Base-by-base conservation (phyloP, 192 early-diverging fungal genomes). In the Backusella luteola region DNA sequence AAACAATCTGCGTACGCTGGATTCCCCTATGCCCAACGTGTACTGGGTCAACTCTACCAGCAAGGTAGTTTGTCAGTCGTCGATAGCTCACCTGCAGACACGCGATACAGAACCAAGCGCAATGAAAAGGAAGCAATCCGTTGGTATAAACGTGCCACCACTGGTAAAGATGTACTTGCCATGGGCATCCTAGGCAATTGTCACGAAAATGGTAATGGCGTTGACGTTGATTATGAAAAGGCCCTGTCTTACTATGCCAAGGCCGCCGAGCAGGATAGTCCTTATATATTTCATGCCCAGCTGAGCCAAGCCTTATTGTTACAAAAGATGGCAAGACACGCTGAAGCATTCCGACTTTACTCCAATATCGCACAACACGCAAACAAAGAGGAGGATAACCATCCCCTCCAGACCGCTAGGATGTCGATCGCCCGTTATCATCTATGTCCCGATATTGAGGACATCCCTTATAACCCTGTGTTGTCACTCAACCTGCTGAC, bases 131-230 rank as follows among this genome's bases (percentile, higher is more conserved):
- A 53, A 14, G 83, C 83, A 0, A 44, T 84, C 26, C 46, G 74
- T 5, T 86, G 78, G 80, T 86, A 76, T 69, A 76, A 67, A 23
- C 80, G 84, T 26, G 83, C 85, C 3, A 82, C 76, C 1, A 67
- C 78, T 5, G 66, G 73, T 14, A 84, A 84, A 35, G 79, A 83
- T 29, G 32, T 76, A 11, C 15, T 41, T 34, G 84, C 83, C 6
- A 42, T 77, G 29, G 73, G 75, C 41, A 66, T 76, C 6, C 68
- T 86, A 17, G 85, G 83, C 3, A 59, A 71, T 23, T 82, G 76
- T 38, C 83, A 85, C 70, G 77, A 83, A 52, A 34, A 77, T 34
- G 85, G 85, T 21, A 41, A 67, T 36, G 83, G 85, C 42, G 77
- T 78, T 39, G 63, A 70, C 3, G 44, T 76, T 12, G 77, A 85